These are phyloP conservation scores for Neostapfia colusana DNA, from an alignment of 176 grass and related monocot genomes.

Conservation along the genomic window DNA sequence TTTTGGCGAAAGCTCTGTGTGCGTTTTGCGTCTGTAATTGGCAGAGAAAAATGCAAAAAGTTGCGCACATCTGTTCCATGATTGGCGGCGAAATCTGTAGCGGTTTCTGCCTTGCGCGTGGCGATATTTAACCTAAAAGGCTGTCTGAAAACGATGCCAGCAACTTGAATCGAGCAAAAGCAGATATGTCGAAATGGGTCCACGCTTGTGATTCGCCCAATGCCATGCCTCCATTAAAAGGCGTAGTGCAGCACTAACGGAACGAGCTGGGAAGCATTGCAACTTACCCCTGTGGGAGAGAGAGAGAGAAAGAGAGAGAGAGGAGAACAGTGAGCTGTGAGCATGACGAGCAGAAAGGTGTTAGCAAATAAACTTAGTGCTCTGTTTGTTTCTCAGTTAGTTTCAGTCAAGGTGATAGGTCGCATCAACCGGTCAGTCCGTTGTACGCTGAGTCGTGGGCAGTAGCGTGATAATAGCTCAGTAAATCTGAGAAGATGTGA, in stretches of 20 bases:
- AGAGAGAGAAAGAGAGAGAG: background rate
- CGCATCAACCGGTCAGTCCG: too few relatives aligned
- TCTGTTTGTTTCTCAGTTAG: too few relatives aligned
- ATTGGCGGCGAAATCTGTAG: background rate
- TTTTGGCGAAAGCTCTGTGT: background rate
- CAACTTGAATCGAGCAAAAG: background rate
- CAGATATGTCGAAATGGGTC: background rate
- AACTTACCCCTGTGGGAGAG: background rate
- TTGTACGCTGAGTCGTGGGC: too few relatives aligned
- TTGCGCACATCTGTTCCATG: background rate
- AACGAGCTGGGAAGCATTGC: background rate
- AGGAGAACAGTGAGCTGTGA: too few relatives aligned
- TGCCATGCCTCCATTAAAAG: constrained; percentile 1
- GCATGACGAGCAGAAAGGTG: constrained; percentile 13
- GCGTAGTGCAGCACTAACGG: background rate
- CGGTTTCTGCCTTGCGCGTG: background rate
- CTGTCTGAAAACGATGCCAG: background rate
- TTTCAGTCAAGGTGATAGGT: too few relatives aligned
- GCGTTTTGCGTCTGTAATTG: background rate
- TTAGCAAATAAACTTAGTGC: too few relatives aligned
- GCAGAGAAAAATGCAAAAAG: background rate
- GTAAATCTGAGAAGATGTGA: too few relatives aligned
- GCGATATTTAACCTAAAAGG: background rate
- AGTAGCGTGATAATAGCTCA: too few relatives aligned
- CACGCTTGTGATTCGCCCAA: background rate